phyloP scores from a whole-genome alignment of 2,329 filamentous ascomycete genomes.

The Lachnellula occidentalis region DNA sequence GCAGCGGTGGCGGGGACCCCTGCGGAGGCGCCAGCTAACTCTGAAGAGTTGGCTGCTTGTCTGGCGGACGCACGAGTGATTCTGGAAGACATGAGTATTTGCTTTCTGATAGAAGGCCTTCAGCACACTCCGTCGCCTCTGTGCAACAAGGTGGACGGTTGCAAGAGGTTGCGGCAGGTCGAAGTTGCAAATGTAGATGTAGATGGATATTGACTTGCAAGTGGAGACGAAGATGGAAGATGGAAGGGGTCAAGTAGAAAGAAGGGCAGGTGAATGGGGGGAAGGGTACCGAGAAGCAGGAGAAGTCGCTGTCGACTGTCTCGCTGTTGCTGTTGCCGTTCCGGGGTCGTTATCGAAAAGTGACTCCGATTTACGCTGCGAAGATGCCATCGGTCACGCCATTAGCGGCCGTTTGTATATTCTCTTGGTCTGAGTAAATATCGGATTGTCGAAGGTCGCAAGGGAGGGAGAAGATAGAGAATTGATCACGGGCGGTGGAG shows the following conservation, averaged over 20 bases:
- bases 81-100: slow-evolving; percentile 88
- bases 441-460: background rate
- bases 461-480: background rate
- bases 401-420: slow-evolving; percentile 2
- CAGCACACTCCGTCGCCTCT: slow-evolving; percentile 12
- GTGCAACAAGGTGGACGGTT: slow-evolving; percentile 14
- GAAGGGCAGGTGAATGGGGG: slow-evolving; percentile 12
- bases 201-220: slow-evolving; percentile 4
- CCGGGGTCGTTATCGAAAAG: slow-evolving; percentile 13
- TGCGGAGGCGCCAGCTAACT: slow-evolving; percentile 34
- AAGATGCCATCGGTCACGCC: slow-evolving; percentile 15
- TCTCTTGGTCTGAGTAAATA: background rate
- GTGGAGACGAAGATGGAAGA: background rate
- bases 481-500: background rate
- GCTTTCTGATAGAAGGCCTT: slow-evolving; percentile 12
- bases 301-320: slow-evolving; percentile 11
- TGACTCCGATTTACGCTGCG: slow-evolving; percentile 13
- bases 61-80: slow-evolving; percentile 92
- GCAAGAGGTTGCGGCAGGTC: slow-evolving; percentile 9
- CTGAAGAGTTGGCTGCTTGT: slow-evolving; percentile 61
- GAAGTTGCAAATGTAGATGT: slow-evolving; percentile 3
- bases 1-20: slow-evolving; percentile 30
- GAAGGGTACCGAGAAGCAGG: slow-evolving; percentile 18
- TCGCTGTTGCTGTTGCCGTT: slow-evolving; percentile 4
- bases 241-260: slow-evolving; percentile 3